A percentile compares a stretch with the other conserved stretches of the same genome.
These are phyloP conservation scores for Terfezia claveryi DNA, from an alignment of 495 filamentous ascomycete species.

Conservation along the genomic window DNA sequence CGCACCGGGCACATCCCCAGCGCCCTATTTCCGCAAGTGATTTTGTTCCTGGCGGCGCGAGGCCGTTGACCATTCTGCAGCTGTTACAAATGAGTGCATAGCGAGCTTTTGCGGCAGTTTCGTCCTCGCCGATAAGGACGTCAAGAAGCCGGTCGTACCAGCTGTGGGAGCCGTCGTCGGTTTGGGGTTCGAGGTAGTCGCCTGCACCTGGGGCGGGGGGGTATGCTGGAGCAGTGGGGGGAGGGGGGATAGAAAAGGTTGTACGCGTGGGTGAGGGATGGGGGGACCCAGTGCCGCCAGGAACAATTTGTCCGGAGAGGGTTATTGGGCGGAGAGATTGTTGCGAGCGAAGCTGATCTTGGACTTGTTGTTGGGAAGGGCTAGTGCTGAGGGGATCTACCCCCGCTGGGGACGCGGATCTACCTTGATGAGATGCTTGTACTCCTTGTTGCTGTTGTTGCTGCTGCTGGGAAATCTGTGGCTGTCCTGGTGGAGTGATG, in stretches of 20 bases:
- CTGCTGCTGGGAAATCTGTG: no score
- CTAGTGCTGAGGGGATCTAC: not conserved
- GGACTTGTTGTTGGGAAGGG: slow-evolving; percentile 5
- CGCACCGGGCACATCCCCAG: slow-evolving; percentile 78
- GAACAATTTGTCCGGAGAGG: not conserved
- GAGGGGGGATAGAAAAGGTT: slow-evolving; percentile 25
- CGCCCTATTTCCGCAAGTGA: slow-evolving; percentile 56
- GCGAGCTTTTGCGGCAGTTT: slow-evolving; percentile 75
- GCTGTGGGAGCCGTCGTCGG: slow-evolving; percentile 31
- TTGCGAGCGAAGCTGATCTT: slow-evolving; percentile 14
- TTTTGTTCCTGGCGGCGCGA: slow-evolving; percentile 73
- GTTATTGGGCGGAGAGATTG: slow-evolving; percentile 4
- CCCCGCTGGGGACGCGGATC: not conserved
- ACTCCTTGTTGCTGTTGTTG: no score
- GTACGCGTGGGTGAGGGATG: not conserved
- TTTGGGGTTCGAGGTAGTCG: slow-evolving; percentile 6
- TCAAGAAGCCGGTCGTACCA: slow-evolving; percentile 95
- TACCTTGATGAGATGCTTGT: no score
- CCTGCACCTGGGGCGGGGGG: slow-evolving; percentile 19
- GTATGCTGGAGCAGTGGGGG: slow-evolving; percentile 19
- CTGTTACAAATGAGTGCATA: slow-evolving; percentile 64
- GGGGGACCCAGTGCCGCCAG: not conserved
- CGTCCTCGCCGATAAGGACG: slow-evolving; percentile 82
- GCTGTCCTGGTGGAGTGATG: not conserved
- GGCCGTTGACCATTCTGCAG: slow-evolving; percentile 84